Conservation (phyloP, 306 rosid species). For the Heteromeles arbutifolia region DNA sequence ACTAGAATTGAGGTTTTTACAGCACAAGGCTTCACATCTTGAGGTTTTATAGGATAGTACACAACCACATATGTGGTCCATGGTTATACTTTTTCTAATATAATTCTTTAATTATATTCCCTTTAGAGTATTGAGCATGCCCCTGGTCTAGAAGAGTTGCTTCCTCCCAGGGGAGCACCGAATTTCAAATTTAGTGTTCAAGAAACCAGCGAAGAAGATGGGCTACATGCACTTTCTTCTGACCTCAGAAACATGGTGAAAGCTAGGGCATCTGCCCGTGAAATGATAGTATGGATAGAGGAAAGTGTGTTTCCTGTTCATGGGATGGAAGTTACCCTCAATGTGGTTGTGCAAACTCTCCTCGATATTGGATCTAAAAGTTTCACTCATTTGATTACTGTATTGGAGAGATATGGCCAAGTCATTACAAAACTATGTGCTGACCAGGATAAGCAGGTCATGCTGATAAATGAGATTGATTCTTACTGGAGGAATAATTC, state of each 20-base stretch:
- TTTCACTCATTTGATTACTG: constrained; percentile 95
- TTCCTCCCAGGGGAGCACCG: constrained; percentile 89
- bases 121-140: constrained; percentile 85
- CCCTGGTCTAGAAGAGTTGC: constrained; percentile 93
- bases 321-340: constrained; percentile 71
- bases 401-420: constrained; percentile 90
- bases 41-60: neutral
- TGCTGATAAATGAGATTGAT: constrained; percentile 78
- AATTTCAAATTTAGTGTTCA: constrained; percentile 54
- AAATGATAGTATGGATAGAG: constrained; percentile 83
- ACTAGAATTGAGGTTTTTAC: neutral
- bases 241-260: constrained; percentile 83
- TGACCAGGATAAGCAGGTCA: constrained; percentile 84
- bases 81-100: constrained; percentile 1
- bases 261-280: constrained; percentile 73
- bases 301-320: constrained; percentile 65
- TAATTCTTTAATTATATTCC: constrained; percentile 15
- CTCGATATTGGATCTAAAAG: constrained; percentile 94
- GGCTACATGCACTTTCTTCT: constrained; percentile 48
- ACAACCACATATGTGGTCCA: neutral
- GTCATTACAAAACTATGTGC: constrained; percentile 73
- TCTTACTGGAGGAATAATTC: constrained; percentile 87
- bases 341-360: constrained; percentile 79
- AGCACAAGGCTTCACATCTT: neutral
- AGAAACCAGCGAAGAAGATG: constrained; percentile 54